Percentiles rank a stretch among this genome's conserved stretches.
Conservation (phyloP, 352 stramenopile genomes). For the Pythium coloratum region DNA sequence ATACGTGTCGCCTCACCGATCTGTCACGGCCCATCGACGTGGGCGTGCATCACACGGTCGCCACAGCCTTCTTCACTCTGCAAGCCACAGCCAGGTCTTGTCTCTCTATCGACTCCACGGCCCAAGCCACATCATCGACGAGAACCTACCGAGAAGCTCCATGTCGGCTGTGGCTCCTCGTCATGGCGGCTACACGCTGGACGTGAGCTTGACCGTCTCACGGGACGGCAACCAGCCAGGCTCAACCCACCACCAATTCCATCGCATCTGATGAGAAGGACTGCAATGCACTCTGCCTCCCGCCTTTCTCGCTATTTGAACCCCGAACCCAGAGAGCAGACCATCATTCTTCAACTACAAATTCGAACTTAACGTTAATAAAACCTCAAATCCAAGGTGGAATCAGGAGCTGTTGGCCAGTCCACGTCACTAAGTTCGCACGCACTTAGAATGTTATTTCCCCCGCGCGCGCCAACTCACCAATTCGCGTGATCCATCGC, state of each 20-base stretch:
- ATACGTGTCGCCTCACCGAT: neutral
- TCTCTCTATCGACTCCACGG: neutral
- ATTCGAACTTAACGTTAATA: conserved; percentile 6
- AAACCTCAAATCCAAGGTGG: conserved; percentile 9
- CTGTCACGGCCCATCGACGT: neutral
- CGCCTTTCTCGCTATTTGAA: neutral
- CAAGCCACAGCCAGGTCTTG: neutral
- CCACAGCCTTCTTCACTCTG: neutral
- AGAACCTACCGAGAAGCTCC: neutral
- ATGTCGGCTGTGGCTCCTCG: neutral
- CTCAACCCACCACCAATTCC: conserved; percentile 6
- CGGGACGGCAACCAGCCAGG: neutral
- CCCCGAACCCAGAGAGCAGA: neutral
- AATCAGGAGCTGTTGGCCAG: neutral
- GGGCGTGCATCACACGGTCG: neutral
- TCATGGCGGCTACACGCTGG: neutral
- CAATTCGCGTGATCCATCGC: conserved; percentile 1
- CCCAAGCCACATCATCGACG: neutral
- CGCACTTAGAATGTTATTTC: neutral
- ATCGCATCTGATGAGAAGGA: neutral
- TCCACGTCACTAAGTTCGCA: neutral
- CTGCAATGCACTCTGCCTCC: neutral
- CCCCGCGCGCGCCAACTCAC: conserved; percentile 11
- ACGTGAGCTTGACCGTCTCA: neutral
- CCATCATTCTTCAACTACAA: neutral